Base-by-base conservation (phyloP, 352 stramenopile genomes). In the Globisporangium yorkense region DNA sequence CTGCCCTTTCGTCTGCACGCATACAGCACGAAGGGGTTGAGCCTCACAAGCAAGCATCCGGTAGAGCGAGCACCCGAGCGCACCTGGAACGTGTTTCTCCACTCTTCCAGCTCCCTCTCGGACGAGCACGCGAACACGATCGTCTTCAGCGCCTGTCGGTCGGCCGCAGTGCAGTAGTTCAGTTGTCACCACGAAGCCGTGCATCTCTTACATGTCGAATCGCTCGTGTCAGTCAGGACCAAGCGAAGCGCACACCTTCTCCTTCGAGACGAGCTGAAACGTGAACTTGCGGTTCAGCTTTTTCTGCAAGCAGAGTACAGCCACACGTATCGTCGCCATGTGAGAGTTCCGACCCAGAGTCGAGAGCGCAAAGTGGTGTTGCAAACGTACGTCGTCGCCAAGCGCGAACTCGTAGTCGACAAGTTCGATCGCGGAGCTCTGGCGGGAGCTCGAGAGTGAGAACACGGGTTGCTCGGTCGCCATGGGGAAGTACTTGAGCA, bases 401-500 rank as follows among this genome's bases (percentile, higher is more conserved):
- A 73, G 37, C 10, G 48, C 67, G 39, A 89, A 81, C 29, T 66
- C 68, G 60, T 81, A 88, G 49, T 74, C 63, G 20, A 60, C 53
- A 5, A 92, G 66, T 3, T 80, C 65, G 13, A 88, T 71, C 3
- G 68, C 66, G 15, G 62, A 72, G 48, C 63, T 87, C 20, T 83
- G 71, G 4, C 74, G 74, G 0, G 72, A 71, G 35, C 74, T 83
- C 3, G 76, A 66, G 46, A 86, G 70, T 29, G 80, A 78, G 61
- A 90, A 89, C 35, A 78, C 57, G 13, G 68, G 62, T 55, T 78
- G 69, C 59, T 86, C 70, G 15, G 77, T 71, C 45, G 73, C 72
- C 72, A 92, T 89, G 21, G 80, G 73, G 53, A 88, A 89, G 63
- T 80, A 90, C 41, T 84, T 88, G 63, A 92, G 75, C 62, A 77